These are phyloP conservation scores for Clarireedia monteithiana DNA, from an alignment of 2,329 filamentous ascomycete species.

Conservation along the genomic window DNA sequence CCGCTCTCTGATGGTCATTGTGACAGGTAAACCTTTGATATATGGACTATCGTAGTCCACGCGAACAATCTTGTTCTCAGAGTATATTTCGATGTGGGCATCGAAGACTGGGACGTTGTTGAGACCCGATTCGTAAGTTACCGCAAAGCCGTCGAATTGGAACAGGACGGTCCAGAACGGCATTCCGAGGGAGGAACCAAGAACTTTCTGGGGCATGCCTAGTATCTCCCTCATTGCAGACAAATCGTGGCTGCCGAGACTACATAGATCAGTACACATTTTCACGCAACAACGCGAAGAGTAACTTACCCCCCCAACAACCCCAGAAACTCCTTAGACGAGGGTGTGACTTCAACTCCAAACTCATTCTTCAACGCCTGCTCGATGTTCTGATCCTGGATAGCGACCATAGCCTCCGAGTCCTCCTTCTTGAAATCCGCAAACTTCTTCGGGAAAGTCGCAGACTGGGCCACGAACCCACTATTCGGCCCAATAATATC, in stretches of 20 bases:
- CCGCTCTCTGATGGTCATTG: slow-evolving; percentile 35
- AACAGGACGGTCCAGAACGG: slow-evolving; percentile 39
- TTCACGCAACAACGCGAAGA: background rate
- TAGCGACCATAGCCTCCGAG: slow-evolving; percentile 27
- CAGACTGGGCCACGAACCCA: slow-evolving; percentile 39
- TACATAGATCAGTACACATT: slow-evolving; percentile 28
- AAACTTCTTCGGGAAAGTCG: slow-evolving; percentile 38
- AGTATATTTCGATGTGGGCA: slow-evolving; percentile 45
- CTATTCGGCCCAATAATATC: slow-evolving; percentile 47
- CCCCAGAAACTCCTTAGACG: slow-evolving; percentile 2
- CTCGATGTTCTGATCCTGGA: slow-evolving; percentile 86
- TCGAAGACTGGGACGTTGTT: slow-evolving; percentile 45
- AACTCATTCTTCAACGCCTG: slow-evolving; percentile 77
- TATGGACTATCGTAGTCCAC: slow-evolving; percentile 51
- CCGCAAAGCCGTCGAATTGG: slow-evolving; percentile 39
- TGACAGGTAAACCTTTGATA: slow-evolving; percentile 43
- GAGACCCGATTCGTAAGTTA: slow-evolving; percentile 50
- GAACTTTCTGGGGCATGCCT: slow-evolving; percentile 36
- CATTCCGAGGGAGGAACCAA: slow-evolving; percentile 36
- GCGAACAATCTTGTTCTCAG: slow-evolving; percentile 43
- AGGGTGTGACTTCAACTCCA: background rate
- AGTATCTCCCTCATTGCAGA: slow-evolving; percentile 46
- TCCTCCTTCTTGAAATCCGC: slow-evolving; percentile 31
- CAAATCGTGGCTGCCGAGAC: slow-evolving; percentile 46
- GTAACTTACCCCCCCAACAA: slow-evolving; percentile 1